Evolutionary conservation across 768 basidiomycete genomes (phyloP), one percentile per base, ranked within the genome.

Genomic region (Boletus vermiculosoides): DNA sequence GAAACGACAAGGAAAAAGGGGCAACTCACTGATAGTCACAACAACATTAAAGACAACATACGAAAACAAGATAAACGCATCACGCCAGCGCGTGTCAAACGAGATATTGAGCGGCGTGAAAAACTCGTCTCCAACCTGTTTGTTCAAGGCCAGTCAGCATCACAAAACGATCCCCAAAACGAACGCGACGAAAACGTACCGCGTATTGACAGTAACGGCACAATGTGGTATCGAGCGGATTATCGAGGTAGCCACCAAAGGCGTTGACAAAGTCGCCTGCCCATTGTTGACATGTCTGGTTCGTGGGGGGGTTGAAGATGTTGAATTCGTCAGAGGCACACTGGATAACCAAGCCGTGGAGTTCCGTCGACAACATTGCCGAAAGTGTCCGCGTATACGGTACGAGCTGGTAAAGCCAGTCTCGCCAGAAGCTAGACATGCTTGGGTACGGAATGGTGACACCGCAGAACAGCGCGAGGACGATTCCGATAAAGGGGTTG

Each of bases 151-250:
- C 22, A 12, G 40, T 58, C 34, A 62, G 50, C 8, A 15, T 37
- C 55, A 33, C 54, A 33, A n/a, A n/a, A n/a, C n/a, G n/a, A n/a
- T n/a, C n/a, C n/a, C n/a, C 25, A 25, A 2, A 54, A 5, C 8
- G 23, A 34, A 25, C 7, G 20, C 13, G 11, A 25, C n/a, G n/a
- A 25, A 25, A 28, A 72, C 71, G 58, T 22, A 77, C 77, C 55
- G 61, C 52, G 66, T 81, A 91, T 63, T 84, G 81, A 64, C 93
- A 94, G 69, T 92, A 94, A 16, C 80, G 78, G 70, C 94, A 95
- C 7, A 71, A 66, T 2, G 68, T 52, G 0, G 83, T 86, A 12
- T 80, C 89, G 53, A 78, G 74, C 0, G 80, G 77, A 62, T 94
- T 85, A 54, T 85, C 78, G 16, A 95, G 73, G 70, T 94, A 94